Evolutionary conservation across 345 rosid species (phyloP).

Genomic region (Heritiera littoralis): DNA sequence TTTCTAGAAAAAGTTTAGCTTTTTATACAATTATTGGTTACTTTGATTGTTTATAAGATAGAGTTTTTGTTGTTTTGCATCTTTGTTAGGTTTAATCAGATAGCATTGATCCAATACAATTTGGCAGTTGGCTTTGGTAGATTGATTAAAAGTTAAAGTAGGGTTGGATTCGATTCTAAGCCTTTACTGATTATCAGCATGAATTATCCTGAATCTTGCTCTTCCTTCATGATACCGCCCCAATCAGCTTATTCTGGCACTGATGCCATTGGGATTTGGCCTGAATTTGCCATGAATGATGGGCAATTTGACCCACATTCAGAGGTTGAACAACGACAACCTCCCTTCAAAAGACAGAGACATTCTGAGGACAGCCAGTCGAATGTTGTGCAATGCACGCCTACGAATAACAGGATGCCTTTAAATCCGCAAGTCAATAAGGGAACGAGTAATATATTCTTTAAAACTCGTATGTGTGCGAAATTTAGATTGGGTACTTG

Average conservation of each 20-base stretch:
- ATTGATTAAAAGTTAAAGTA: neutral
- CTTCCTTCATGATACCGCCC: slow-evolving; percentile 41
- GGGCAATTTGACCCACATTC: slow-evolving; percentile 51
- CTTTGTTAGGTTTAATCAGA: slow-evolving; percentile 1
- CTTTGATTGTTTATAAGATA: neutral
- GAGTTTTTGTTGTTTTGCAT: neutral
- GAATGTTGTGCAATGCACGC: slow-evolving; percentile 24
- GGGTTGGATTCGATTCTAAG: neutral
- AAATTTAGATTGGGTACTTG: slow-evolving; percentile 67
- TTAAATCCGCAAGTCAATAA: slow-evolving; percentile 52
- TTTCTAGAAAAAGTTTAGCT: neutral
- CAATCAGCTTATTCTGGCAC: slow-evolving; percentile 36
- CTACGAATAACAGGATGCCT: slow-evolving; percentile 33
- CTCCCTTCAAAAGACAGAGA: slow-evolving; percentile 67
- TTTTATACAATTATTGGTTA: neutral
- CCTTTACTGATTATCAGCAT: slow-evolving; percentile 24
- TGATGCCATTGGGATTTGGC: slow-evolving; percentile 62
- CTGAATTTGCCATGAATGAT: slow-evolving; percentile 47
- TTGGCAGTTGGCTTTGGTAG: neutral
- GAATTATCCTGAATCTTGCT: slow-evolving; percentile 57
- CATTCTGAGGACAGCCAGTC: slow-evolving; percentile 53
- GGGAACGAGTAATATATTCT: slow-evolving; percentile 79
- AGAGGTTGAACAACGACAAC: slow-evolving; percentile 39
- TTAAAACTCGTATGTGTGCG: slow-evolving; percentile 84
- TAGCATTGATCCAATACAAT: slow-evolving; percentile 11